Evolutionary conservation across 2,329 filamentous ascomycete genomes (phyloP).

Genomic region (Colletotrichum theobromicola): DNA sequence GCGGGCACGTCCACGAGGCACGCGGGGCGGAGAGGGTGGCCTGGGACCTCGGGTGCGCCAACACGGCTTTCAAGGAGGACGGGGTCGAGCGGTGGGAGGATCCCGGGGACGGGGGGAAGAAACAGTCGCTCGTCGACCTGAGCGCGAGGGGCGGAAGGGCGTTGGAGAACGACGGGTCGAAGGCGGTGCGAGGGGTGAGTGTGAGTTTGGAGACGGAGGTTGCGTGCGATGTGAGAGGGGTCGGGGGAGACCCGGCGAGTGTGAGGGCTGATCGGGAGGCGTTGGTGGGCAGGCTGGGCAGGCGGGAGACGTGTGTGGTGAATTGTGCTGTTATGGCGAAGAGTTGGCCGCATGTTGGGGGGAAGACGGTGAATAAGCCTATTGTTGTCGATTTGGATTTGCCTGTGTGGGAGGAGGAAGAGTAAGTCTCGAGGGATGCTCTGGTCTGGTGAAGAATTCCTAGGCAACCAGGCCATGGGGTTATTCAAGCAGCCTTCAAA

Average conservation of each 20-base stretch:
- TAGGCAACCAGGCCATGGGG: too few relatives aligned
- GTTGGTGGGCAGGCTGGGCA: slow-evolving; percentile 46
- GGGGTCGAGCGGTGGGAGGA: slow-evolving; percentile 60
- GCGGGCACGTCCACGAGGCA: slow-evolving; percentile 75
- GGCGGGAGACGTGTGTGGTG: slow-evolving; percentile 76
- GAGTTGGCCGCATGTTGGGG: slow-evolving; percentile 65
- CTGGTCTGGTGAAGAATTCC: too few relatives aligned
- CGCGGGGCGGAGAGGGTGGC: slow-evolving; percentile 66
- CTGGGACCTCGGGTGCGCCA: slow-evolving; percentile 57
- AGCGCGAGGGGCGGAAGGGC: slow-evolving; percentile 46
- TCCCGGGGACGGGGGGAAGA: slow-evolving; percentile 63
- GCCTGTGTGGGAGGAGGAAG: slow-evolving; percentile 55
- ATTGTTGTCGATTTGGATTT: slow-evolving; percentile 85
- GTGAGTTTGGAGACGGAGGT: slow-evolving; percentile 3
- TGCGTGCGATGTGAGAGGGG: slow-evolving; percentile 35
- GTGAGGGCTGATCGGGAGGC: slow-evolving; percentile 45
- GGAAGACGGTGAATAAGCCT: slow-evolving; percentile 75
- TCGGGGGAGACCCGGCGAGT: slow-evolving; percentile 46
- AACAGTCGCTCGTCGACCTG: slow-evolving; percentile 68
- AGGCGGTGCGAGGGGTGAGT: background rate
- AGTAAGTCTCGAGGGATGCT: too few relatives aligned
- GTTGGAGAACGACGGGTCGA: slow-evolving; percentile 51
- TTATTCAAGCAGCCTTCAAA: too few relatives aligned
- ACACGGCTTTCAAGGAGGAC: slow-evolving; percentile 50
- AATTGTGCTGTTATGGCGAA: slow-evolving; percentile 79